A percentile compares a stretch with the other conserved stretches of the same genome.
Conservation (phyloP, 192 early-diverging fungal species). For the Coemansia asiatica region DNA sequence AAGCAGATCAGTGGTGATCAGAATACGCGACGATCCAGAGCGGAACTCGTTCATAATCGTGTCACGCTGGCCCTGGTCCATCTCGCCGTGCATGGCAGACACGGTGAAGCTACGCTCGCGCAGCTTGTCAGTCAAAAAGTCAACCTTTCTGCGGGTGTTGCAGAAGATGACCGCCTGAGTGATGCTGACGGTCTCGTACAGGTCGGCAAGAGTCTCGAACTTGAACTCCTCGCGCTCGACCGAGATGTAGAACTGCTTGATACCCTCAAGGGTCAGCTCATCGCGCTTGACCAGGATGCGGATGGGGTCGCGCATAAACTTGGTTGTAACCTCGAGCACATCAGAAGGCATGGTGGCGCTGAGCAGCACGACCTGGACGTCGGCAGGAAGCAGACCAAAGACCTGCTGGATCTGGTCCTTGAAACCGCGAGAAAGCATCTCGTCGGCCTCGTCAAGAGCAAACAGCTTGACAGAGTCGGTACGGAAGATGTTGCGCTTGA, state of each 20-base stretch:
- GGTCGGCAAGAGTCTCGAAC: conserved; percentile 95
- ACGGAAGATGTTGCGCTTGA: conserved; percentile 84
- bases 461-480: conserved; percentile 93
- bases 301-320: conserved; percentile 98
- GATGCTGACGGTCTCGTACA: conserved; percentile 98
- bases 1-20: conserved; percentile 95
- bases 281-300: conserved; percentile 98
- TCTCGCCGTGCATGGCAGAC: conserved; percentile 99
- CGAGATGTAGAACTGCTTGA: conserved; percentile 96
- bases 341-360: conserved; percentile 96
- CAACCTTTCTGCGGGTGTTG: conserved; percentile 99
- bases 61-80: conserved; percentile 95
- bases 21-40: conserved; percentile 91
- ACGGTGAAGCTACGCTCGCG: conserved; percentile 89
- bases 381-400: conserved; percentile 85
- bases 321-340: conserved; percentile 92
- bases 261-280: conserved; percentile 93
- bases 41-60: conserved; percentile 99
- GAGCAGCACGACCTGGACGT: conserved; percentile 94
- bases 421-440: conserved; percentile 98
- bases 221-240: conserved; percentile 99
- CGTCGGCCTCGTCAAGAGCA: conserved; percentile 98
- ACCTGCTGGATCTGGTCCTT: conserved; percentile 98
- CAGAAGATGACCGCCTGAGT: conserved; percentile 99
- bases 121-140: conserved; percentile 98